phyloP scores from a whole-genome alignment of 352 stramenopile species.

The Aphanomyces astaci region DNA sequence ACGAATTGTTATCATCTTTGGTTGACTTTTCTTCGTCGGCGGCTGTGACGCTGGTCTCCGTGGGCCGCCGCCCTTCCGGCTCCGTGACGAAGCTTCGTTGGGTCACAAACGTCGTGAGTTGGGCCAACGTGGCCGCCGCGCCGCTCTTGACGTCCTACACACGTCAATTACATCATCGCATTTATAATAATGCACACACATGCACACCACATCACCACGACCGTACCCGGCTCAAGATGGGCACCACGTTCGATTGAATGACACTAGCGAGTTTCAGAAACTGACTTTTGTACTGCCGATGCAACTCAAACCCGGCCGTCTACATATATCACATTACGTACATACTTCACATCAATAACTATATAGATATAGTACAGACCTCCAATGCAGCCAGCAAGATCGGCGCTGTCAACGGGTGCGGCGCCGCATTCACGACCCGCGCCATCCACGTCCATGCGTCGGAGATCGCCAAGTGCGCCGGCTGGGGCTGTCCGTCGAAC shows the following conservation, averaged over 20 bases:
- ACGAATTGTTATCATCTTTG: neutral
- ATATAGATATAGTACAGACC: too few relatives aligned
- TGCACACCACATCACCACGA: neutral
- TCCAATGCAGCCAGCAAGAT: neutral
- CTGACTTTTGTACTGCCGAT: neutral
- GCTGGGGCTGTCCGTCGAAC: neutral
- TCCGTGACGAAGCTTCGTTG: neutral
- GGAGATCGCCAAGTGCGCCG: neutral
- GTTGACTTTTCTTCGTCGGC: neutral
- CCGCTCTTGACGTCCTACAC: slow-evolving; percentile 7
- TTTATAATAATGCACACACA: neutral
- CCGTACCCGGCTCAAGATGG: neutral
- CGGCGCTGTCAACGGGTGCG: neutral
- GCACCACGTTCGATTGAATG: neutral
- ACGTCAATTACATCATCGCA: neutral
- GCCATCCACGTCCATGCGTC: slow-evolving; percentile 12
- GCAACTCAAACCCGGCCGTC: neutral
- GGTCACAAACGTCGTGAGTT: slow-evolving; percentile 10
- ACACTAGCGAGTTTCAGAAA: neutral
- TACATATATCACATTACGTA: too few relatives aligned
- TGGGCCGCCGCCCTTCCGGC: neutral
- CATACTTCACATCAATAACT: too few relatives aligned
- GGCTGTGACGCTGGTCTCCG: neutral
- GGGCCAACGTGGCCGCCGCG: neutral
- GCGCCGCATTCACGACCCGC: neutral